Base-by-base conservation (phyloP, 23 red algal species). In the Pyropia yezoensis region DNA sequence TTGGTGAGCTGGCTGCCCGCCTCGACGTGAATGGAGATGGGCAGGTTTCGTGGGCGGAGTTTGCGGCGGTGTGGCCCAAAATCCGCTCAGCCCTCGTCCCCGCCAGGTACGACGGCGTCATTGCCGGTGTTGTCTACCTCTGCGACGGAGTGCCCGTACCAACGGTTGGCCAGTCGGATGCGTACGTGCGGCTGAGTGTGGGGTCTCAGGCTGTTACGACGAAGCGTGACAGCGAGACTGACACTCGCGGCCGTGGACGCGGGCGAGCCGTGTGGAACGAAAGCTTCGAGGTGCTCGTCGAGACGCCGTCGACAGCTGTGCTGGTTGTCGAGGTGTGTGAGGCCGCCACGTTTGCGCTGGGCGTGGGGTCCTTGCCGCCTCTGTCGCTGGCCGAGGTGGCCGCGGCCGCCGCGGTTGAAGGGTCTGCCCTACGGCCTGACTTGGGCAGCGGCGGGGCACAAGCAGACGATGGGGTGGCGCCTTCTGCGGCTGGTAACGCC, bases 201-300 rank as follows among this genome's bases (percentile, higher is more conserved):
- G 78, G 73, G 21, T 50, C 78, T n/a, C 78, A 83, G 26, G 60
- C 28, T 0, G 59, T 67, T 0, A 83, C 53, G 14, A 73, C 78
- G 1, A 83, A 83, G 68, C 26, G 57, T 14, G 66, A 71, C 57
- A 73, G 39, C 12, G 66, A 27, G 23, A 83, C 78, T 8, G 71
- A 67, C n/a, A 50, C 27, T 3, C 71, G 27, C n/a, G 78, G 68
- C 13, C 56, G 66, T 11, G 57, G 23, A 4, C 51, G 30, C 52
- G 78, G 78, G 24, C 49, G 53, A 11, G 78, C 78, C 11, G 68
- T 83, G 21, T 83, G 78, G 78, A 83, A 83, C 57, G 67, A 83
- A 66, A 62, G 78, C 32, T 83, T 67, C 58, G 67, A 83, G 59
- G 54, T 83, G 47, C 73, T 67, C n/a, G 78, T 83, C 13, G 28